Evolutionary conservation across 2,329 filamentous ascomycete species (phyloP).

Genomic region (Beauveria rudraprayagi): DNA sequence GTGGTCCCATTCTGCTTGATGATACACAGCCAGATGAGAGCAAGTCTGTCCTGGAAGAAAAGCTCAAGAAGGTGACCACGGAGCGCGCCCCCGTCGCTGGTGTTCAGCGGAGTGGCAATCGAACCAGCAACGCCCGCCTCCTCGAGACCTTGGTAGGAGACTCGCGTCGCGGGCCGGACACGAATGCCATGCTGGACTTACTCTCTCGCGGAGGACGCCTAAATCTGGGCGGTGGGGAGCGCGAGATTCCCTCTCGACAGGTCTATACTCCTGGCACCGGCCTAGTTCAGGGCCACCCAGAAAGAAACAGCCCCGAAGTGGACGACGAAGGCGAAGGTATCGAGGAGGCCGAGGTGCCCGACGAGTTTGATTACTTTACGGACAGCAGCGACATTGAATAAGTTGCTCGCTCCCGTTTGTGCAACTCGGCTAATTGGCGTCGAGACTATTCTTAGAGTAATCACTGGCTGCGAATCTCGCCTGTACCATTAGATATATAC

Average conservation of each 20-base stretch:
- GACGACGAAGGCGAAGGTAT: slow-evolving; percentile 75
- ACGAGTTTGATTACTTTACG: slow-evolving; percentile 72
- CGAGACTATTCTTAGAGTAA: background rate
- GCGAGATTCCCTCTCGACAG: no score
- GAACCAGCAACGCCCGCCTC: slow-evolving; percentile 28
- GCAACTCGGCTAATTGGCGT: background rate
- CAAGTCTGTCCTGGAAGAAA: slow-evolving; percentile 80
- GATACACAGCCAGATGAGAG: slow-evolving; percentile 73
- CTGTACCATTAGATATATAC: slow-evolving; percentile 14
- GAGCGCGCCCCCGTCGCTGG: slow-evolving; percentile 53
- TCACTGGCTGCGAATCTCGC: slow-evolving; percentile 11
- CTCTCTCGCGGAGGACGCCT: slow-evolving; percentile 32
- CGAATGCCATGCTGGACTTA: slow-evolving; percentile 32
- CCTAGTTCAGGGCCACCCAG: no score
- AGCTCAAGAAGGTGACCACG: slow-evolving; percentile 71
- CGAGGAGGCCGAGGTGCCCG: slow-evolving; percentile 62
- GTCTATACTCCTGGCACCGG: no score
- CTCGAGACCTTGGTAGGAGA: slow-evolving; percentile 28
- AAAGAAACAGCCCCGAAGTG: slow-evolving; percentile 41
- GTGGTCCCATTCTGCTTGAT: slow-evolving; percentile 83
- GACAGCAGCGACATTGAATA: slow-evolving; percentile 49
- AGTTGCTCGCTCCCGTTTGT: background rate
- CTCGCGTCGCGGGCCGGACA: slow-evolving; percentile 22
- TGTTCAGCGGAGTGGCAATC: slow-evolving; percentile 24
- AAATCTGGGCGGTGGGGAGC: background rate